These are phyloP conservation scores for Tricholoma saponaceum DNA, from an alignment of 768 basidiomycete species.

Conservation along the genomic window DNA sequence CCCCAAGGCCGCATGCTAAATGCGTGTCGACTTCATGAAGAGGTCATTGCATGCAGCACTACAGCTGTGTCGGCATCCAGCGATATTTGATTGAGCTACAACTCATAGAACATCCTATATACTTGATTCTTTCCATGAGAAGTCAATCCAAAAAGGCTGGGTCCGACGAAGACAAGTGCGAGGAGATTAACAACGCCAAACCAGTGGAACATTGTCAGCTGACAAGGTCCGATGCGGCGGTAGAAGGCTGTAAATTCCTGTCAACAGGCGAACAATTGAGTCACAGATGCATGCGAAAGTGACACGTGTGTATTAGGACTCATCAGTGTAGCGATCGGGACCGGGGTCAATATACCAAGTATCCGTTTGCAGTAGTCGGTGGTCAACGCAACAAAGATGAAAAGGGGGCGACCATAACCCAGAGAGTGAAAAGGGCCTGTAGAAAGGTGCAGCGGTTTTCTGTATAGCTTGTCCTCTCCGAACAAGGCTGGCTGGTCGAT, in stretches of 20 bases:
- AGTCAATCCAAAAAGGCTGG: neutral
- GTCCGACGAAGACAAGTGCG: neutral
- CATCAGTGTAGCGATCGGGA: neutral
- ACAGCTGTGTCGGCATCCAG: neutral
- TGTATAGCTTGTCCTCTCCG: too few relatives aligned
- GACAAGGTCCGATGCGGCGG: neutral
- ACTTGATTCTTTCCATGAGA: neutral
- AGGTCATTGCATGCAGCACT: neutral
- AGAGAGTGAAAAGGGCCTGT: neutral
- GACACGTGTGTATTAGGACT: constrained; percentile 4
- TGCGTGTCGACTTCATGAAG: neutral
- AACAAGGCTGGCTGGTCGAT: too few relatives aligned
- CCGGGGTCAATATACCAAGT: constrained; percentile 2
- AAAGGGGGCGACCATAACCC: neutral
- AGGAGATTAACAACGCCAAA: neutral
- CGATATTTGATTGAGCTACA: neutral
- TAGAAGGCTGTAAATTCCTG: constrained; percentile 2
- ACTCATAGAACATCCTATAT: neutral
- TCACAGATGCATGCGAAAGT: neutral
- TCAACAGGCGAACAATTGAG: constrained; percentile 1
- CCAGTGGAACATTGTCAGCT: neutral
- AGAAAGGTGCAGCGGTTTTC: too few relatives aligned
- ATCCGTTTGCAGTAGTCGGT: neutral
- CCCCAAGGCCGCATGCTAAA: neutral
- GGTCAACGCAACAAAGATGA: neutral